Conservation (phyloP, 2,329 filamentous ascomycete genomes). For the Emericellopsis cladophorae region DNA sequence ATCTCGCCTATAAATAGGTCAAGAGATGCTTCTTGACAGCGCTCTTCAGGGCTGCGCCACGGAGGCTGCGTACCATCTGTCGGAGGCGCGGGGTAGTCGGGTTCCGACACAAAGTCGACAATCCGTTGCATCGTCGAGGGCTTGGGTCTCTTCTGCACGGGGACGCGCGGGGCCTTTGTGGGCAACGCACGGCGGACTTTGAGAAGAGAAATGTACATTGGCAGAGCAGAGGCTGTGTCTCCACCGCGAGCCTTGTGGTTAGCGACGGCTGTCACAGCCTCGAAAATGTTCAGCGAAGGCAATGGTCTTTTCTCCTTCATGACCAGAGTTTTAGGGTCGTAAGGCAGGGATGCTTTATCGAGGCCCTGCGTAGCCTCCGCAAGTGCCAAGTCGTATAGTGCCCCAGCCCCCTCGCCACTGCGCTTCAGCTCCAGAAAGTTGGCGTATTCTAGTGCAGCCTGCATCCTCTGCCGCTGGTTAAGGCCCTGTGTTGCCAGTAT, state of each 20-base stretch:
- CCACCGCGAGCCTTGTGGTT: slow-evolving; percentile 62
- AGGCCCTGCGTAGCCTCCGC: slow-evolving; percentile 55
- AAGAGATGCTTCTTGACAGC: slow-evolving; percentile 75
- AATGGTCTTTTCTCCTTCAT: slow-evolving; percentile 43
- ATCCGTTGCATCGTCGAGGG: slow-evolving; percentile 7
- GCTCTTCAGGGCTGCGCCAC: slow-evolving; percentile 47
- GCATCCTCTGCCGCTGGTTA: slow-evolving; percentile 62
- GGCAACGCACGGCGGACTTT: slow-evolving; percentile 57
- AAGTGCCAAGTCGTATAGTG: slow-evolving; percentile 65
- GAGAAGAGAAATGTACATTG: slow-evolving; percentile 76
- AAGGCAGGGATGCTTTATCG: slow-evolving; percentile 21
- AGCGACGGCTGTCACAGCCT: slow-evolving; percentile 63
- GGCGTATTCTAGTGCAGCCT: slow-evolving; percentile 72
- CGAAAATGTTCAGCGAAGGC: slow-evolving; percentile 63
- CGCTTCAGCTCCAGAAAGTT: slow-evolving; percentile 76
- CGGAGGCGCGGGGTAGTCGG: slow-evolving; percentile 58
- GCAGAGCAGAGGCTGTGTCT: slow-evolving; percentile 57
- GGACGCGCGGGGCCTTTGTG: slow-evolving; percentile 4
- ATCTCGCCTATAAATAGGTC: slow-evolving; percentile 93
- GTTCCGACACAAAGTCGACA: slow-evolving; percentile 22
- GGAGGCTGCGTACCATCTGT: slow-evolving; percentile 58
- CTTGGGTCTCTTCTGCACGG: slow-evolving; percentile 1
- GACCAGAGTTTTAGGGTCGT: slow-evolving; percentile 51
- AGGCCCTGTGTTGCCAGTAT: slow-evolving; percentile 74
- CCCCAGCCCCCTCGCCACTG: slow-evolving; percentile 48